Evolutionary conservation across 148 eudicot genomes (phyloP).

Genomic region (Chenopodium quinoa): DNA sequence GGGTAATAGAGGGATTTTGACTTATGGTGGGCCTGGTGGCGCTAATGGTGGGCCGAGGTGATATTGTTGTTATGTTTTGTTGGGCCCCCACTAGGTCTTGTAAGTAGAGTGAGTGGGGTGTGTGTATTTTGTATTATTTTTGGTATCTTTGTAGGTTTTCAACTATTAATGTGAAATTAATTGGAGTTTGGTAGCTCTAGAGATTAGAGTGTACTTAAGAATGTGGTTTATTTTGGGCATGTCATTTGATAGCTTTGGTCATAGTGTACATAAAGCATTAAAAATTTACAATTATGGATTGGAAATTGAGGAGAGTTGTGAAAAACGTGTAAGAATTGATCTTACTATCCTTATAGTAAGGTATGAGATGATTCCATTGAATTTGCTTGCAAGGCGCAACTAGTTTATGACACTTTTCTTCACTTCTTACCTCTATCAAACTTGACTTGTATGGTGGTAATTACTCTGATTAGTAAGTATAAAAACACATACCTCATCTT

Average conservation of each 20-base stretch:
- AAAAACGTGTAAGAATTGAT: not conserved
- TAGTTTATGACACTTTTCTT: no score
- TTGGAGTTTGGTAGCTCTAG: not conserved
- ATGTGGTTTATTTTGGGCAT: not conserved
- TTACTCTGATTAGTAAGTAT: no score
- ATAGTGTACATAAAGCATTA: not conserved
- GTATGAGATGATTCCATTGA: not conserved
- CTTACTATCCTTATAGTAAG: not conserved
- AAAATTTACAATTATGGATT: not conserved
- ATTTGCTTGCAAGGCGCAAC: no score
- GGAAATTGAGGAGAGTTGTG: not conserved
- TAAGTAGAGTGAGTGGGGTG: not conserved
- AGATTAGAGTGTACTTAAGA: not conserved
- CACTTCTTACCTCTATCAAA: no score
- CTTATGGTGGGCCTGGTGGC: slow-evolving; percentile 25
- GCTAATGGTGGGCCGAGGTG: slow-evolving; percentile 30
- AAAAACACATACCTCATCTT: no score
- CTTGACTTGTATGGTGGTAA: no score
- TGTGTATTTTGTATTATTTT: not conserved
- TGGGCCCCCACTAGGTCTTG: not conserved
- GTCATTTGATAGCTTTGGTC: not conserved
- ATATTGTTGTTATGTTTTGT: not conserved
- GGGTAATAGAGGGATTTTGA: slow-evolving; percentile 5
- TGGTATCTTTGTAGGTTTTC: not conserved
- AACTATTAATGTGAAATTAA: not conserved